Evolutionary conservation across 2,329 filamentous ascomycete species (phyloP).

Genomic region (Trichoderma cornu-damae): DNA sequence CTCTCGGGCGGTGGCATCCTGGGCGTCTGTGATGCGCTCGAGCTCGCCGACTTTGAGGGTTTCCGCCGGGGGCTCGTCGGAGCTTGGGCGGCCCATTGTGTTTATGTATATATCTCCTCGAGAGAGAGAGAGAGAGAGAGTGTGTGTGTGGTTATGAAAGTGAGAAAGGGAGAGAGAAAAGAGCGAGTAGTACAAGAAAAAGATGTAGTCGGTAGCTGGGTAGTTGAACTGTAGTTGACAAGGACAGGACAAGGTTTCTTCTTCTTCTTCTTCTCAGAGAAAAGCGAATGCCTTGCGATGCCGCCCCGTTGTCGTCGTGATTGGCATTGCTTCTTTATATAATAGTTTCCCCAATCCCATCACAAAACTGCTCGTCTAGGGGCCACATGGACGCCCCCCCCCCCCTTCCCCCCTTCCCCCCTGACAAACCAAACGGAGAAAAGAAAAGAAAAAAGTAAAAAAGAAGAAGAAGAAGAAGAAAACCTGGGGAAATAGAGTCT

Average conservation of each 20-base stretch:
- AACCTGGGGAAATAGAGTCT: neutral
- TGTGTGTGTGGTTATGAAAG: neutral
- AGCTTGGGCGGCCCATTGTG: slow-evolving; percentile 1
- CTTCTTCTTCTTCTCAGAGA: neutral
- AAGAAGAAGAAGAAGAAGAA: neutral
- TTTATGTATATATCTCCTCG: no score
- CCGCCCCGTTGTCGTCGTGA: neutral
- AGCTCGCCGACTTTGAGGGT: neutral
- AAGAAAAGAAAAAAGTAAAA: neutral
- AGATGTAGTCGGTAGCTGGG: no score
- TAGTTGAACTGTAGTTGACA: no score
- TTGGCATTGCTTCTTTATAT: neutral
- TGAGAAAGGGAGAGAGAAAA: neutral
- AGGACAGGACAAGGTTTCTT: no score
- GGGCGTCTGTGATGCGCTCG: slow-evolving; percentile 1
- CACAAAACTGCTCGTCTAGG: neutral
- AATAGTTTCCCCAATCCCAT: neutral
- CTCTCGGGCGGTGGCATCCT: neutral
- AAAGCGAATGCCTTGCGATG: neutral
- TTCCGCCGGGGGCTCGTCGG: neutral
- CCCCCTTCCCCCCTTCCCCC: no score
- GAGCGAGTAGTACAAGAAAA: no score
- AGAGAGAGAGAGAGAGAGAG: no score
- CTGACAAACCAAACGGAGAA: no score
- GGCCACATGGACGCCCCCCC: no score